phyloP scores from a whole-genome alignment of 495 filamentous ascomycete species.

The Neurospora sp. region DNA sequence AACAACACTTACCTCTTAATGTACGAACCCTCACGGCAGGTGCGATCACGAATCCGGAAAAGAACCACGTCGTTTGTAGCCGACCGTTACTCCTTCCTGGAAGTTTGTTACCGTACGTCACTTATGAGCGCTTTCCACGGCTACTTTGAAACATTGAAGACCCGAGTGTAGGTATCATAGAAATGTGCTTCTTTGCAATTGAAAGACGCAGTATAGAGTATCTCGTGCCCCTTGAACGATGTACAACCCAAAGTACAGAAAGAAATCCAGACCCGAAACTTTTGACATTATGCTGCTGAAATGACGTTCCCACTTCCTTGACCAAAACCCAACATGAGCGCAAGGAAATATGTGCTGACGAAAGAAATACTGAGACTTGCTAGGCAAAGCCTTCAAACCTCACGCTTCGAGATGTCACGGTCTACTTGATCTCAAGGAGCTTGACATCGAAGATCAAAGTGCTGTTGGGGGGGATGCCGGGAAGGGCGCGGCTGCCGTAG shows the following conservation, averaged over 20 bases:
- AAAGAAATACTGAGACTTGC: background rate
- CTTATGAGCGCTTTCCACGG: background rate
- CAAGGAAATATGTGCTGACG: background rate
- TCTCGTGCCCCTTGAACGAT: background rate
- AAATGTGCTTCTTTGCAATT: background rate
- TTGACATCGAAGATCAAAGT: constrained; percentile 90
- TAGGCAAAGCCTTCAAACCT: background rate
- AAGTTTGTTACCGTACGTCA: background rate
- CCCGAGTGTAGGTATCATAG: background rate
- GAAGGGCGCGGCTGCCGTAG: constrained; percentile 70
- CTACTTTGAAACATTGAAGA: background rate
- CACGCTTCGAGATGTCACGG: background rate
- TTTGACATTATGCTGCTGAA: background rate
- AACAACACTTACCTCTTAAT: background rate
- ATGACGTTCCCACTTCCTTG: background rate
- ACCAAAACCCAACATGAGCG: background rate
- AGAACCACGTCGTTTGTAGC: background rate
- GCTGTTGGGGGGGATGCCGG: constrained; percentile 84
- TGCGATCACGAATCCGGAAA: background rate
- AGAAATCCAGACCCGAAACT: background rate
- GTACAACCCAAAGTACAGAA: background rate
- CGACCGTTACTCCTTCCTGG: background rate
- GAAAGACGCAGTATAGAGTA: background rate
- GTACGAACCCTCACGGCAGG: background rate
- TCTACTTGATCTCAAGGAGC: constrained; percentile 58